A percentile compares a stretch with the other conserved stretches of the same genome.
phyloP scores from a whole-genome alignment of 1,139 yeast species.

The Nakaseomyces bracarensis region DNA sequence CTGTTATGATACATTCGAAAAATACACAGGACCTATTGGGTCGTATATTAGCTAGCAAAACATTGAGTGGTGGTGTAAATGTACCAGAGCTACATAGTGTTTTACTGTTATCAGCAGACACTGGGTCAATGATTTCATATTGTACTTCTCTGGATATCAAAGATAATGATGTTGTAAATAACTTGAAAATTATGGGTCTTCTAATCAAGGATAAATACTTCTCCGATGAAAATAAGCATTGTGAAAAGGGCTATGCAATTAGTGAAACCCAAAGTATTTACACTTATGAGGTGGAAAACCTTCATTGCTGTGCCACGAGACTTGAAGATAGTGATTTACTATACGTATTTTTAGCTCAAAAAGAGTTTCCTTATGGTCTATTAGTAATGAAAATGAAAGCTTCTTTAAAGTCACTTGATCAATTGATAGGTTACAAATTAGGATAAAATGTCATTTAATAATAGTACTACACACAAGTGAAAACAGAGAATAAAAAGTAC shows the following conservation, averaged over 20 bases:
- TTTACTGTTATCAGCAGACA: constrained; percentile 19
- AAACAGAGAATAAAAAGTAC: neutral
- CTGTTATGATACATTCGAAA: constrained; percentile 17
- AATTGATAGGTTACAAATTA: constrained; percentile 25
- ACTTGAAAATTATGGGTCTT: constrained; percentile 29
- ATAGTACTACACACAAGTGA: neutral
- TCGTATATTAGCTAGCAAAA: neutral
- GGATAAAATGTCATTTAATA: no score
- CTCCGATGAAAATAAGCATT: neutral
- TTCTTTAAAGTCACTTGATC: constrained; percentile 18
- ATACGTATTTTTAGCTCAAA: constrained; percentile 22
- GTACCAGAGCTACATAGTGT: constrained; percentile 23
- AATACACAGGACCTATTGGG: constrained; percentile 16
- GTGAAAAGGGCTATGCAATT: neutral
- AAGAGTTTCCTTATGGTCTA: constrained; percentile 26
- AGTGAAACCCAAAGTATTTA: constrained; percentile 18
- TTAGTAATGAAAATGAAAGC: constrained; percentile 25
- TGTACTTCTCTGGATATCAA: constrained; percentile 12
- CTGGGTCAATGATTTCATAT: constrained; percentile 28
- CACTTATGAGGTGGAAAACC: constrained; percentile 29
- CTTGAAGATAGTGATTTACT: constrained; percentile 27
- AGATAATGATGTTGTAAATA: constrained; percentile 20
- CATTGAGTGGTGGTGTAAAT: constrained; percentile 5
- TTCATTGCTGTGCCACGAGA: constrained; percentile 27
- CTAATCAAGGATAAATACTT: constrained; percentile 26